phyloP scores from a whole-genome alignment of 768 basidiomycete genomes.

The Lentinus tigrinus region DNA sequence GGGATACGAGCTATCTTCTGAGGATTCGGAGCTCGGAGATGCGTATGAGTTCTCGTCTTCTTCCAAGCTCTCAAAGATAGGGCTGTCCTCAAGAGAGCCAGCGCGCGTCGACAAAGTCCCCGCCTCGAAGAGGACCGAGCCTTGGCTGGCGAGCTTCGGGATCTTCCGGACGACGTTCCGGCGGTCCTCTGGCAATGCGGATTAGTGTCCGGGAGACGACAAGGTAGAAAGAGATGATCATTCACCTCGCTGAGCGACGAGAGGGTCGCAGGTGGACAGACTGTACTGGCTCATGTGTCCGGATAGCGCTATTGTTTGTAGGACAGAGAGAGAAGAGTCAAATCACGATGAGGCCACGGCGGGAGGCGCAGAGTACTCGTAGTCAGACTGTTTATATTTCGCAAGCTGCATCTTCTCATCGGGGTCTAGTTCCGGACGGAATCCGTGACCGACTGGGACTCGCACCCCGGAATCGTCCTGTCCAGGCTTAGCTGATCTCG shows the following conservation, averaged over 20 bases:
- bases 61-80: not conserved
- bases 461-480: not conserved
- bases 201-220: not conserved
- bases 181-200: not conserved
- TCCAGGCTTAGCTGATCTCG: not conserved
- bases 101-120: conserved; percentile 1
- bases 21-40: not conserved
- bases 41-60: not conserved
- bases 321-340: too few species aligned
- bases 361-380: too few species aligned
- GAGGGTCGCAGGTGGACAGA: conserved; percentile 8
- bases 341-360: too few species aligned
- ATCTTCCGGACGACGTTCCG: not conserved
- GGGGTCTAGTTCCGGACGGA: too few species aligned
- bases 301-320: not conserved
- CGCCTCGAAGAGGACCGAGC: conserved; percentile 10
- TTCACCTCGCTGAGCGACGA: not conserved
- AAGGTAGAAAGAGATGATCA: not conserved
- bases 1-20: not conserved
- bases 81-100: not conserved
- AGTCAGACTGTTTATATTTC: too few species aligned
- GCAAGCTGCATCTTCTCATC: too few species aligned
- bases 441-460: too few species aligned
- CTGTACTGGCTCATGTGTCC: conserved; percentile 10
- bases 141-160: not conserved